Base-by-base conservation (phyloP, 495 filamentous ascomycete genomes). In the Hypoxylon perforatum region DNA sequence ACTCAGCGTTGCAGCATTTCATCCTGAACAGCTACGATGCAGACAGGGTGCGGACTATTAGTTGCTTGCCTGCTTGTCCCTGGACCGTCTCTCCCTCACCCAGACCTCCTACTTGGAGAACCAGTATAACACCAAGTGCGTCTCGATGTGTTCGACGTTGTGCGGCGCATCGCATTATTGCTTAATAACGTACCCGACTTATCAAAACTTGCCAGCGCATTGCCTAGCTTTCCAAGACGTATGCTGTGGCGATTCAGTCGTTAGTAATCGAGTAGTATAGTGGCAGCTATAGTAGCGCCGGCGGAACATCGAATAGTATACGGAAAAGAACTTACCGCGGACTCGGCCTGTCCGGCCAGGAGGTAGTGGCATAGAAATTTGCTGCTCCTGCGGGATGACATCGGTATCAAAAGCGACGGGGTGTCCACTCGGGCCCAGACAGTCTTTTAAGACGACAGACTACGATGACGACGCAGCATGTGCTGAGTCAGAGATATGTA, bases 171-270 rank as follows among this genome's bases (percentile, higher is more conserved):
- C 22, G 44, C 59, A 46, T 62, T 60, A 48, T 60, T 28, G 28
- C 41, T 51, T 11, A 44, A 55, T 50, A 21, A 46, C 21, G 33
- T 41, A 33, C 28, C 54, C 38, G 28, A 23, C 65, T 69, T 69
- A 69, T 69, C 65, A 69, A 44, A 51, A 18, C 23, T 25, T 49
- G 65, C 65, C 65, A 69, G 55, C 65, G 30, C 65, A 69, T 63
- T 21, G 42, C 54, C 49, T 28, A 23, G 23, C 25, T 7, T 28
- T 7, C 25, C 7, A 28, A 28, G n/a, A 28, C 7, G 15, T 21
- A 28, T 59, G 46, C 60, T 49, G 60, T 69, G 59, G 54, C 65
- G 35, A 63, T 21, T 41, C 33, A 52, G 11, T 23, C 33, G 10
- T 47, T 63, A 54, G 48, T 25, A 28, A 7, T n/a, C n/a, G n/a